Base-by-base conservation (phyloP, 257 asterid species). In the Pogostemon cablin region DNA sequence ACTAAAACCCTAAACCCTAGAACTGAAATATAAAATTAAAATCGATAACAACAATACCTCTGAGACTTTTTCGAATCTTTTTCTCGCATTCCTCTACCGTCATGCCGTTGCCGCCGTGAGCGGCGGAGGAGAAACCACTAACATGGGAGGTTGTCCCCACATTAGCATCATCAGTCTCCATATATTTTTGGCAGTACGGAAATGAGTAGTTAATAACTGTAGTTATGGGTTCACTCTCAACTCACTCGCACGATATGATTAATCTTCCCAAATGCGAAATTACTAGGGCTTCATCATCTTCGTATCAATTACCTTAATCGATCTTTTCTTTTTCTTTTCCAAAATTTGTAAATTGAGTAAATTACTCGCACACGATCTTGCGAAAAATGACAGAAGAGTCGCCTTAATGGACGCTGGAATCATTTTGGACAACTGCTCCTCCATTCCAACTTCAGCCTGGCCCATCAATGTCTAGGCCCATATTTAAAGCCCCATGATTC, bases 41-140 rank as follows among this genome's bases (percentile, higher is more conserved):
- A 43, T 6, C 15, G 59, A 60, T 25, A 68, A 11, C 47, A 46
- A 35, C 11, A 56, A 46, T 78, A 86, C 96, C 89, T 86, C 81
- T 82, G 72, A 90, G 83, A 72, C 95, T 85, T 75, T 77, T 78
- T 50, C 60, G 79, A 61, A 92, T 90, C 97, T 86, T 86, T 48
- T 72, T 74, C 73, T 86, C 60, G 77, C 96, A 88, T 67, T 91
- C 88, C 17, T 75, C 80, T 66, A 80, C 77, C 5, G 95, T 65
- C 77, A 83, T 38, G 61, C 95, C 90, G 46, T 63, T 73, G 38
- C 69, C 69, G 40, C 73, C 73, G 7, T 62, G 12, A n/a, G 42
- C 67, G 50, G 38, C 25, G 65, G 58, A 40, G 7, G 74, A 15
- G 62, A n/a, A 42, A 41, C 35, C 65, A 15, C 71, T 49, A 7